Conservation (phyloP, 352 stramenopile genomes). For the Globisporangium perplexum region DNA sequence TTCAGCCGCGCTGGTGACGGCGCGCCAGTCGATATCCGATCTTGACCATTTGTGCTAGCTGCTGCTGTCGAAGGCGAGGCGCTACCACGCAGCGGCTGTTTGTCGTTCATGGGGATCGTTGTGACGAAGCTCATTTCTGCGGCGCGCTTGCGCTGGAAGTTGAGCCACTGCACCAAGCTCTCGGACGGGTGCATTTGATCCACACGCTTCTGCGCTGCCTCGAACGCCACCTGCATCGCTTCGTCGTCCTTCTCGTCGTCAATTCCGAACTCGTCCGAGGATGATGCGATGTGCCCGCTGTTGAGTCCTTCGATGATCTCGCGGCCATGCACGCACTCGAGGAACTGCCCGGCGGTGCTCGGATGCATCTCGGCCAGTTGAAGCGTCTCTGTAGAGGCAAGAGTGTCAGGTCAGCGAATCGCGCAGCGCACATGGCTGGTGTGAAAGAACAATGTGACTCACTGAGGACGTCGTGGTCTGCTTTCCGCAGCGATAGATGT, state of each 20-base stretch:
- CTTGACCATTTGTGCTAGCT: background rate
- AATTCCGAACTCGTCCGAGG: conserved; percentile 32
- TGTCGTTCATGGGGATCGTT: background rate
- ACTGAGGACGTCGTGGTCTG: conserved; percentile 52
- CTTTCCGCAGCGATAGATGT: conserved; percentile 49
- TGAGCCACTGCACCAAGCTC: conserved; percentile 64
- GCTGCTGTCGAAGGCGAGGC: background rate
- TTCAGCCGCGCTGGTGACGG: background rate
- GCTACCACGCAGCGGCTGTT: background rate
- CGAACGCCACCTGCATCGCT: conserved; percentile 21
- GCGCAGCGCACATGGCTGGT: background rate
- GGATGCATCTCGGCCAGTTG: conserved; percentile 65
- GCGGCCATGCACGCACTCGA: conserved; percentile 46
- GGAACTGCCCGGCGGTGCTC: conserved; percentile 43
- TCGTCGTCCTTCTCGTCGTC: conserved; percentile 41
- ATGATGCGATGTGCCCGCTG: conserved; percentile 43
- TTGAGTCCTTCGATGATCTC: conserved; percentile 51
- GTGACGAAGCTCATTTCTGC: conserved; percentile 22
- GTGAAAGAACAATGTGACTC: conserved; percentile 4
- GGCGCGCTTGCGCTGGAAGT: conserved; percentile 51
- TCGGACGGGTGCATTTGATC: conserved; percentile 46
- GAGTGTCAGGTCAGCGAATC: background rate
- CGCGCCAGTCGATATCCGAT: background rate
- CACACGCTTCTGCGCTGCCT: conserved; percentile 25
- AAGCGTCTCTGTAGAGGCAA: conserved; percentile 31